Evolutionary conservation across 495 filamentous ascomycete species (phyloP).

Genomic region (Recurvomyces mirabilis): DNA sequence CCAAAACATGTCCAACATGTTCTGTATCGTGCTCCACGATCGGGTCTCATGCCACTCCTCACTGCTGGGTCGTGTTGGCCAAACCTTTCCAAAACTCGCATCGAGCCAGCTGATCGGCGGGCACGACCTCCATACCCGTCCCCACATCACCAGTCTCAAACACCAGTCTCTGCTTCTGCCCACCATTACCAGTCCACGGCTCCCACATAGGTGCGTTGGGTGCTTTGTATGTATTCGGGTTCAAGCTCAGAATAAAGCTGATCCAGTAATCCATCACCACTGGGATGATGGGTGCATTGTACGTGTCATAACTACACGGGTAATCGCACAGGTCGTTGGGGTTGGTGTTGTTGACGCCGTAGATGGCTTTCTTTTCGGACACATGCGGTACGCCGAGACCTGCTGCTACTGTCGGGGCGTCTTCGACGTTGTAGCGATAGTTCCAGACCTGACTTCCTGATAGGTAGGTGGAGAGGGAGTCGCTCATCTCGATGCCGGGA

Average conservation of each 20-base stretch:
- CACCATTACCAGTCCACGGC: neutral
- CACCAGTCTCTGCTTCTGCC: slow-evolving; percentile 5
- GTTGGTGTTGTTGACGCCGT: slow-evolving; percentile 7
- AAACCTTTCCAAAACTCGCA: slow-evolving; percentile 16
- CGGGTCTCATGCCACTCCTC: no score
- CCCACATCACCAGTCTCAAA: slow-evolving; percentile 7
- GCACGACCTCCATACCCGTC: slow-evolving; percentile 12
- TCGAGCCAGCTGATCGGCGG: slow-evolving; percentile 5
- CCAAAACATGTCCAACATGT: no score
- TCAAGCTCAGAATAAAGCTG: slow-evolving; percentile 12
- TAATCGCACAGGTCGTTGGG: neutral
- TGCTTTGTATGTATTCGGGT: slow-evolving; percentile 12
- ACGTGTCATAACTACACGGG: slow-evolving; percentile 7
- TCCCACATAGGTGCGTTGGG: slow-evolving; percentile 9
- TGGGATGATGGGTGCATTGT: slow-evolving; percentile 12
- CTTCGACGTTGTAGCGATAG: slow-evolving; percentile 15
- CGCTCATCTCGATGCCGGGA: slow-evolving; percentile 10
- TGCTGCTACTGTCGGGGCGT: slow-evolving; percentile 11
- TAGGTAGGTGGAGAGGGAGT: neutral
- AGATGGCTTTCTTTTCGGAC: slow-evolving; percentile 14
- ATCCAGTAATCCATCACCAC: slow-evolving; percentile 18
- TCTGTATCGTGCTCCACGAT: no score
- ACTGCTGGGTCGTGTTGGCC: slow-evolving; percentile 13
- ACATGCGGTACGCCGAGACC: slow-evolving; percentile 16
- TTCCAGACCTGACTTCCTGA: slow-evolving; percentile 1